Base-by-base conservation (phyloP, 257 asterid genomes). In the Leonotis leonurus region DNA sequence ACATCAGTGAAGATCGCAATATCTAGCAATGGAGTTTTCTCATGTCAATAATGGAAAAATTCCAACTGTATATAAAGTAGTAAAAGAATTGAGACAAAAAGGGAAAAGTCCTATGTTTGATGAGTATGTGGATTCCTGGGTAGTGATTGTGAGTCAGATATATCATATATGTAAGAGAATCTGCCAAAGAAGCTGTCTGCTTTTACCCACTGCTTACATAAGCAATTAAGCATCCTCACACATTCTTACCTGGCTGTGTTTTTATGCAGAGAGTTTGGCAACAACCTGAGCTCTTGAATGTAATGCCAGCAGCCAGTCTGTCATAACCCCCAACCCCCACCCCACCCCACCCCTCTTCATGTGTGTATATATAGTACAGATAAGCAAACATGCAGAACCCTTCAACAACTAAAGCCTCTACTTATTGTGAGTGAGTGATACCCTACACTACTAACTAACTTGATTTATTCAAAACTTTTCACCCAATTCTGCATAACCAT, bases 151-250 rank as follows among this genome's bases (percentile, higher is more conserved):
- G 22, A 56, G 69, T 49, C 11, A 48, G 65, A 69, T n/a, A n/a
- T n/a, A n/a, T n/a, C n/a, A 57, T 13, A 43, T 41, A 64, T 73
- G 17, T 6, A 26, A 67, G 50, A 67, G 61, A 70, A 65, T 41
- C 36, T 56, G 44, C 24, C 75, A 36, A 67, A 52, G 37, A 25
- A 55, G 10, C 71, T 62, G 79, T 74, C 64, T 57, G 60, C 21
- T 57, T 70, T 59, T 40, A 60, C 77, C 77, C 44, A 67, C 72
- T 49, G 64, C 72, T 56, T 77, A 57, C 71, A 22, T 41, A 69
- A 52, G 62, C 70, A 57, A 44, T 39, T 41, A 69, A 52, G 62
- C 70, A 57, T 53, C 48, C 29, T 7, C 40, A 26, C 24, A 56
- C 45, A 21, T 60, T 14, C 52, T 64, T 49, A 46, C 61, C 67